Conservation (phyloP, 1,139 yeast species). For the Diutina mesorugosa region DNA sequence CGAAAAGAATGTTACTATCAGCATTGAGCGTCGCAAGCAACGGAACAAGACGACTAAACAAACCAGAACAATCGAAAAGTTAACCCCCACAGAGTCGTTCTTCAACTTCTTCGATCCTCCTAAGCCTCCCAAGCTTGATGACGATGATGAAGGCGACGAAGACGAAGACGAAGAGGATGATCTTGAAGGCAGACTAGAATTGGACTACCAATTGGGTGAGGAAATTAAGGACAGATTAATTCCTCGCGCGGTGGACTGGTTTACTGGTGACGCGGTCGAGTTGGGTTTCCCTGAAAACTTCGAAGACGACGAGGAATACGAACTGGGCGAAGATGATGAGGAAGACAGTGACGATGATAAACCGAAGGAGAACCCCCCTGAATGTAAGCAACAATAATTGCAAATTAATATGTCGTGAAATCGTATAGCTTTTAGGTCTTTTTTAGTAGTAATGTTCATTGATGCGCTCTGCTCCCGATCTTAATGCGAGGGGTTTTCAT, state of each 20-base stretch:
- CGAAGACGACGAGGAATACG: slow-evolving; percentile 31
- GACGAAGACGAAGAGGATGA: slow-evolving; percentile 57
- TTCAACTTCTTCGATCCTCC: slow-evolving; percentile 96
- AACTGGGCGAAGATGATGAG: slow-evolving; percentile 27
- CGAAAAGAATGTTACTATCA: slow-evolving; percentile 73
- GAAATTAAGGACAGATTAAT: slow-evolving; percentile 90
- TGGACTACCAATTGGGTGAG: slow-evolving; percentile 94
- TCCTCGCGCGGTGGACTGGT: slow-evolving; percentile 97
- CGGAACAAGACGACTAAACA: slow-evolving; percentile 96
- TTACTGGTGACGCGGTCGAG: slow-evolving; percentile 89
- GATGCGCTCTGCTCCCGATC: not conserved
- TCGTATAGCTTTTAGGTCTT: not conserved
- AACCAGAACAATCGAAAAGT: slow-evolving; percentile 89
- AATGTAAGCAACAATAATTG: slow-evolving; percentile 62
- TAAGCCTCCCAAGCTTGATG: slow-evolving; percentile 41
- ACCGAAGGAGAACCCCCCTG: slow-evolving; percentile 60
- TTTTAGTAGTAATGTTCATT: not conserved
- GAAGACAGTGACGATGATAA: slow-evolving; percentile 39
- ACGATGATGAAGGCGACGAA: slow-evolving; percentile 29
- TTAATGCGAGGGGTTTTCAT: not conserved
- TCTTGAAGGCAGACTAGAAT: slow-evolving; percentile 72
- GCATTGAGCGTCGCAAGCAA: slow-evolving; percentile 90
- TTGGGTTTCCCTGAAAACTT: slow-evolving; percentile 34
- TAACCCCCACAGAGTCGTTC: slow-evolving; percentile 86
- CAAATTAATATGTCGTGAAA: not conserved